phyloP scores from a whole-genome alignment of 2,329 filamentous ascomycete genomes.

The Diaporthe amygdali region DNA sequence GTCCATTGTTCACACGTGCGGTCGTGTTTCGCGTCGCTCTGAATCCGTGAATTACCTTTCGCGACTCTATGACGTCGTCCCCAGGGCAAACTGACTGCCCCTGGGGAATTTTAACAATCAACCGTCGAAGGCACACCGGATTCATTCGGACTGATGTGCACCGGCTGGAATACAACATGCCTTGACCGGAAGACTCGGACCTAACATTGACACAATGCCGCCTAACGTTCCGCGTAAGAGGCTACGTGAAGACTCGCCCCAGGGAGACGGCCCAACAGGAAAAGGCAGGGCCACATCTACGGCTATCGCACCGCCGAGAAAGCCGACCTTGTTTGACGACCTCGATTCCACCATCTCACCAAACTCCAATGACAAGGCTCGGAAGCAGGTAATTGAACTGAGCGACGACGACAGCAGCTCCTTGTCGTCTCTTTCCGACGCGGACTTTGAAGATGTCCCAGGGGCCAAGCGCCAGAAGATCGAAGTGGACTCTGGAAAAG shows the following conservation, averaged over 20 bases:
- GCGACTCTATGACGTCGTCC: constrained; percentile 6
- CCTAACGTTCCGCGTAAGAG: constrained; percentile 73
- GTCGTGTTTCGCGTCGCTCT: not conserved
- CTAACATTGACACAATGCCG: constrained; percentile 58
- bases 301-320: constrained; percentile 45
- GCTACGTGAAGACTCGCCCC: constrained; percentile 51
- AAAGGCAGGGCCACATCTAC: constrained; percentile 34
- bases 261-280: constrained; percentile 33
- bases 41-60: not conserved
- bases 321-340: constrained; percentile 65
- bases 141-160: not conserved
- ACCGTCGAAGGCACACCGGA: no score
- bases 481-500: constrained; percentile 32
- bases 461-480: constrained; percentile 42
- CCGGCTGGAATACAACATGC: not conserved
- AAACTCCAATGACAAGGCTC: constrained; percentile 7
- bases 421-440: constrained; percentile 60
- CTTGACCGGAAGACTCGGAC: not conserved
- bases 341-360: constrained; percentile 57
- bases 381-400: constrained; percentile 39
- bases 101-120: not conserved
- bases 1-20: not conserved
- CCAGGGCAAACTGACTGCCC: not conserved
- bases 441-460: constrained; percentile 60
- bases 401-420: constrained; percentile 51